These are phyloP conservation scores for Colletotrichum tamarilloi DNA, from an alignment of 2,329 filamentous ascomycete species.

Conservation along the genomic window DNA sequence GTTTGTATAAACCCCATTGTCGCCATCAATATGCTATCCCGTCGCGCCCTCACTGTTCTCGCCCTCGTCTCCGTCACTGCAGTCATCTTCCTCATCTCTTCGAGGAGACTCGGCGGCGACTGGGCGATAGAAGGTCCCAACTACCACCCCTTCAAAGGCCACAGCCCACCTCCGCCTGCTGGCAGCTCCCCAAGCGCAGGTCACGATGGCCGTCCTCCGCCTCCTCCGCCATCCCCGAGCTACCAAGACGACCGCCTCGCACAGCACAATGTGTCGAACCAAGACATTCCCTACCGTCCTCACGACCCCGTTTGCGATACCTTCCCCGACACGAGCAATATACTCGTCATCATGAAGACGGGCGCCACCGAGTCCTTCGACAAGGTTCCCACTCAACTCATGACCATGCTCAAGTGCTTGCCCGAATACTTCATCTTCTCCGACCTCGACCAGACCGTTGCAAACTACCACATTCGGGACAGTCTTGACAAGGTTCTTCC, in stretches of 20 bases:
- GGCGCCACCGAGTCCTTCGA: slow-evolving; percentile 65
- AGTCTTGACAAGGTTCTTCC: slow-evolving; percentile 57
- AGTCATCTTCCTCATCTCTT: slow-evolving; percentile 46
- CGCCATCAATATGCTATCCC: slow-evolving; percentile 41
- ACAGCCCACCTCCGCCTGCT: slow-evolving; percentile 8
- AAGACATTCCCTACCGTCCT: slow-evolving; percentile 35
- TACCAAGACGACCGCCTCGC: slow-evolving; percentile 13
- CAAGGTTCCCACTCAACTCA: slow-evolving; percentile 64
- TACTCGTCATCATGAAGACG: slow-evolving; percentile 67
- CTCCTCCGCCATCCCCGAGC: background rate
- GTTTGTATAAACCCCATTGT: slow-evolving; percentile 19
- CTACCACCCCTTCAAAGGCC: slow-evolving; percentile 37
- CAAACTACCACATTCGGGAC: slow-evolving; percentile 56
- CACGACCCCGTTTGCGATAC: slow-evolving; percentile 47
- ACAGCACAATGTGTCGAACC: slow-evolving; percentile 21
- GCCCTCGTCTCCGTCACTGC: slow-evolving; percentile 42
- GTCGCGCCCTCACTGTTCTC: slow-evolving; percentile 42
- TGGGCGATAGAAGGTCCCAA: slow-evolving; percentile 44
- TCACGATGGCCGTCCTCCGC: background rate
- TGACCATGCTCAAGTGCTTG: slow-evolving; percentile 62
- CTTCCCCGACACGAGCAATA: slow-evolving; percentile 57
- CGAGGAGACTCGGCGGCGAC: slow-evolving; percentile 43
- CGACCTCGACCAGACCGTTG: slow-evolving; percentile 63
- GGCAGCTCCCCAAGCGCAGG: slow-evolving; percentile 35
- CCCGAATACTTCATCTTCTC: slow-evolving; percentile 67